phyloP scores from a whole-genome alignment of 2,329 filamentous ascomycete species.

The Cladophialophora psammophila region DNA sequence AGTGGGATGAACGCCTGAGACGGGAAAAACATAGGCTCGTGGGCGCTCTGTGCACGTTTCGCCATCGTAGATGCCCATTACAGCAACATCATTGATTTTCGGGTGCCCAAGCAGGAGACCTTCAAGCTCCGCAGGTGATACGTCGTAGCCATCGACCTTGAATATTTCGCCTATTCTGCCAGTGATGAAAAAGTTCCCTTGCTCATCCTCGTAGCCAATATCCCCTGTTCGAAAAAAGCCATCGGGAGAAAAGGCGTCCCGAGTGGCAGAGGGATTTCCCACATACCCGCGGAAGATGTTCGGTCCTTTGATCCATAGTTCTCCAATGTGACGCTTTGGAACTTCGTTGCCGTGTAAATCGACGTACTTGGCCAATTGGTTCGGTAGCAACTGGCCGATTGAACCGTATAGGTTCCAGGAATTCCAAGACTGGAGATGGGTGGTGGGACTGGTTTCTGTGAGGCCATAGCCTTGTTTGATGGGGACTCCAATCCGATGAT shows the following conservation, averaged over 20 bases:
- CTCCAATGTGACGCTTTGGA: too few relatives aligned
- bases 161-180: conserved; percentile 74
- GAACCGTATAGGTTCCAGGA: too few relatives aligned
- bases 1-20: too few relatives aligned
- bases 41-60: conserved; percentile 67
- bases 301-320: conserved; percentile 70
- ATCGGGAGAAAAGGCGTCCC: conserved; percentile 62
- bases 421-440: too few relatives aligned
- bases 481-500: too few relatives aligned
- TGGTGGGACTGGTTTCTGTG: too few relatives aligned
- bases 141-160: conserved; percentile 76
- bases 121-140: conserved; percentile 71
- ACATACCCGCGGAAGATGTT: conserved; percentile 63
- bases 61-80: conserved; percentile 63
- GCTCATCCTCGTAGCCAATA: conserved; percentile 76
- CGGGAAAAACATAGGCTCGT: conserved; percentile 70
- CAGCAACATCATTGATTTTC: conserved; percentile 65
- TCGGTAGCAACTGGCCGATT: too few relatives aligned
- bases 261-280: conserved; percentile 59
- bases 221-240: conserved; percentile 92
- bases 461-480: too few relatives aligned
- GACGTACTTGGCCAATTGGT: too few relatives aligned
- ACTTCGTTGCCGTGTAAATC: too few relatives aligned
- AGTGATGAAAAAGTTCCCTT: conserved; percentile 86
- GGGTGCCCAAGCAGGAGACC: conserved; percentile 59